phyloP scores from a whole-genome alignment of 2,329 filamentous ascomycete species.

The Ophiostoma australiae region DNA sequence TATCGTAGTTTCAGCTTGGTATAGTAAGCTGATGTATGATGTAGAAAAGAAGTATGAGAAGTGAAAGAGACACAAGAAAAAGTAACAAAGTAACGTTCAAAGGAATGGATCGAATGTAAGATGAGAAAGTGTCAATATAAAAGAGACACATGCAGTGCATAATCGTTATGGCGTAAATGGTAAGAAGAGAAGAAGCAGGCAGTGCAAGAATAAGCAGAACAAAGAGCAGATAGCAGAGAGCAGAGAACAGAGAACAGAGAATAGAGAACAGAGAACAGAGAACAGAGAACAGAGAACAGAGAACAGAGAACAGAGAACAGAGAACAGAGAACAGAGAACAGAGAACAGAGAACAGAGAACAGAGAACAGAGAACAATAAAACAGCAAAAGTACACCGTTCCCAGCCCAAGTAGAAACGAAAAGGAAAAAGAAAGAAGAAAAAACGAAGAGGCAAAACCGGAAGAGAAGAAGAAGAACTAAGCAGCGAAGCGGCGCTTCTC shows the following conservation, averaged over 20 bases:
- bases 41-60: background rate
- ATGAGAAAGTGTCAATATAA: conserved; percentile 8
- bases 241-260: background rate
- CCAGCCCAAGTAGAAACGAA: background rate
- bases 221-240: background rate
- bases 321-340: background rate
- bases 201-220: background rate
- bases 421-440: background rate
- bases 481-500: conserved; percentile 66
- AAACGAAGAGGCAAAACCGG: background rate
- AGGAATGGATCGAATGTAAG: conserved; percentile 12
- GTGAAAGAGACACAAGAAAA: background rate
- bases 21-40: background rate
- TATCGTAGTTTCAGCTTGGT: conserved; percentile 12
- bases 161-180: conserved; percentile 17
- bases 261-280: background rate
- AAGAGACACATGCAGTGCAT: conserved; percentile 15
- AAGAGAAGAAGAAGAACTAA: background rate
- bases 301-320: background rate
- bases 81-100: background rate
- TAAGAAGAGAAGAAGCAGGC: conserved; percentile 8
- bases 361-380: background rate
- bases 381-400: background rate
- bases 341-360: too few relatives aligned
- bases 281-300: background rate